Conservation (phyloP, 306 rosid species). For the Morella rubra region DNA sequence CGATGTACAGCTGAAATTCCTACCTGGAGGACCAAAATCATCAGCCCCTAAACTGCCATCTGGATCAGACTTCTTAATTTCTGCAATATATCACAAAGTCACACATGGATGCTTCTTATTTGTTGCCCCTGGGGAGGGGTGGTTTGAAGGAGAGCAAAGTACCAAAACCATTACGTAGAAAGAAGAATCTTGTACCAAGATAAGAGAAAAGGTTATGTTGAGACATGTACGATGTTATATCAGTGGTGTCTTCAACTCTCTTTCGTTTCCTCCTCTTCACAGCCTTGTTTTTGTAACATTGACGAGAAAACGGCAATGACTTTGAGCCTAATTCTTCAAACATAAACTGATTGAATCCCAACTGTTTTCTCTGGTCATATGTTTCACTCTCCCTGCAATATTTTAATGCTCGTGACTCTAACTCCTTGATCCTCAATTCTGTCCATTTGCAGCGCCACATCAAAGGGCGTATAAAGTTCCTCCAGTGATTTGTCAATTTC, state of each 20-base stretch:
- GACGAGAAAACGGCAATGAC: constrained; percentile 61
- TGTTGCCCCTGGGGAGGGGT: not conserved
- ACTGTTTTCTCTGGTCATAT: constrained; percentile 49
- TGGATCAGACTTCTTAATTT: constrained; percentile 62
- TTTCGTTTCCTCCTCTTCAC: constrained; percentile 72
- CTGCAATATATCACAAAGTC: constrained; percentile 45
- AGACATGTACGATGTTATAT: constrained; percentile 65
- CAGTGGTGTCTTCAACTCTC: constrained; percentile 70
- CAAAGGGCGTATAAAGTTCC: constrained; percentile 70
- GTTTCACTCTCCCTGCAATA: constrained; percentile 61
- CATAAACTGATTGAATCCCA: constrained; percentile 33
- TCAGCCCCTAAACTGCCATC: constrained; percentile 51
- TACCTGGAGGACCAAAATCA: constrained; percentile 67
- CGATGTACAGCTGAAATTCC: constrained; percentile 26
- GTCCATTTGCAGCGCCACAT: constrained; percentile 96
- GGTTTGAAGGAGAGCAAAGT: constrained; percentile 29
- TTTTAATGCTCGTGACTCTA: constrained; percentile 57
- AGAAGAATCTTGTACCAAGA: constrained; percentile 52
- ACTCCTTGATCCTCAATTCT: constrained; percentile 71
- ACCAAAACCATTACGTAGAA: constrained; percentile 7
- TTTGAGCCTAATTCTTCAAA: constrained; percentile 56
- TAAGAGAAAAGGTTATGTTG: constrained; percentile 72
- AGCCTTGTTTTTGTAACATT: constrained; percentile 37
- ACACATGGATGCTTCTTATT: constrained; percentile 24
- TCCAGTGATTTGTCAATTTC: constrained; percentile 87